Conservation (phyloP, 768 basidiomycete species). For the Leccinum arenicola region DNA sequence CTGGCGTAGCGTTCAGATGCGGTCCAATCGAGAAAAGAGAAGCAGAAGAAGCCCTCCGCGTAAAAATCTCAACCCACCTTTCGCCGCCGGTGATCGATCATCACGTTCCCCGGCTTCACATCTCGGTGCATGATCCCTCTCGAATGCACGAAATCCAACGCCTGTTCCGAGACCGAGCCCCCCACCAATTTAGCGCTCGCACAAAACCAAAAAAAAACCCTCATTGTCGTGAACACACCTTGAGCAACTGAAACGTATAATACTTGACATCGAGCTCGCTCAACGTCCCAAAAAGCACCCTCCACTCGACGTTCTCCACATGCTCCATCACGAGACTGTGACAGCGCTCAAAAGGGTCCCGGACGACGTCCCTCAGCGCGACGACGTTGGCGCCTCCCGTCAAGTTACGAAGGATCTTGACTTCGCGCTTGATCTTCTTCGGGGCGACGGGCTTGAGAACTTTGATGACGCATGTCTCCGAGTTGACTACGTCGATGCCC, state of each 20-base stretch:
- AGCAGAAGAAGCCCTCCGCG: neutral
- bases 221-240: constrained; percentile 28
- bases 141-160: constrained; percentile 69
- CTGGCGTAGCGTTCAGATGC: constrained; percentile 25
- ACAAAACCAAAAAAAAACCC: neutral
- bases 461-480: constrained; percentile 61
- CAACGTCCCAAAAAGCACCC: constrained; percentile 52
- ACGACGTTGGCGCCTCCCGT: constrained; percentile 72
- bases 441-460: constrained; percentile 66
- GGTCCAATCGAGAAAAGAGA: neutral
- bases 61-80: constrained; percentile 39
- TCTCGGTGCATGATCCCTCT: constrained; percentile 73
- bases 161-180: constrained; percentile 25
- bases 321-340: constrained; percentile 69
- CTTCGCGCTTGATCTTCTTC: constrained; percentile 73
- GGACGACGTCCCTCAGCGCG: constrained; percentile 62
- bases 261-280: constrained; percentile 65
- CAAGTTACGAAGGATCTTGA: constrained; percentile 69
- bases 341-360: constrained; percentile 59
- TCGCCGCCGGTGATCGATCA: constrained; percentile 65
- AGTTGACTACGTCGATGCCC: constrained; percentile 53
- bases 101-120: constrained; percentile 68
- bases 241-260: constrained; percentile 65
- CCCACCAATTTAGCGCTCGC: neutral
- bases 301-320: constrained; percentile 69